Evolutionary conservation across 345 rosid genomes (phyloP).

Genomic region (Camelina neglecta): DNA sequence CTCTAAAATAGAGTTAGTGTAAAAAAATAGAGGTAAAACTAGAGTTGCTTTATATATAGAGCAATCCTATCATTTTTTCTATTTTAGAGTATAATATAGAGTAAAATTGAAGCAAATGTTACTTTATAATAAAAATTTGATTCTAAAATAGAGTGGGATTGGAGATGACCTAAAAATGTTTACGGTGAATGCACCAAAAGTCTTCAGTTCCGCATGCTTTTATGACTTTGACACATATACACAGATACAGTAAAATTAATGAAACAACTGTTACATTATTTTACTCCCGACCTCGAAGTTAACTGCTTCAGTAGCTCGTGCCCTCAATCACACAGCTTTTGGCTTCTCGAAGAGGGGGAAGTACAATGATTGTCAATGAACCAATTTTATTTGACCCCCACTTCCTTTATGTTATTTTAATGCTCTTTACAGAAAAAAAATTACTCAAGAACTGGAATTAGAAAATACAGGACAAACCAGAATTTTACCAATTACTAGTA

Average conservation of each 20-base stretch:
- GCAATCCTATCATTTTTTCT: no score
- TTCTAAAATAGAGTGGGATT: no score
- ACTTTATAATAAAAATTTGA: no score
- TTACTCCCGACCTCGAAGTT: constrained; percentile 24
- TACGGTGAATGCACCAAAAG: constrained; percentile 5
- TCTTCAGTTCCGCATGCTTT: not conserved
- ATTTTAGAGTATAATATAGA: no score
- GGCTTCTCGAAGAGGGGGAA: constrained; percentile 28
- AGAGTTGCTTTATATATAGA: no score
- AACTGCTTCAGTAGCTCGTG: constrained; percentile 38
- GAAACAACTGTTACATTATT: constrained; percentile 1
- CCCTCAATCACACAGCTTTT: constrained; percentile 37
- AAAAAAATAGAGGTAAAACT: no score
- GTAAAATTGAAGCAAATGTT: no score
- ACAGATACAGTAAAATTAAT: constrained; percentile 4
- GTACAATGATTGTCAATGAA: constrained; percentile 39
- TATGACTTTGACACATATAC: constrained; percentile 26
- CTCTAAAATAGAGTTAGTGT: no score
- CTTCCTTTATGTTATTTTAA: constrained; percentile 1
- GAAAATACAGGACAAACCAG: not conserved
- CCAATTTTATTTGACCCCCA: constrained; percentile 19
- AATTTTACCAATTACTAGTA: not conserved
- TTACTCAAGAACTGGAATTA: not conserved
- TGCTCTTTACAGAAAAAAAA: not conserved
- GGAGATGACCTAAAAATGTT: not conserved